Evolutionary conservation across 2,329 filamentous ascomycete genomes (phyloP).

Genomic region (Neonectria magnoliae): DNA sequence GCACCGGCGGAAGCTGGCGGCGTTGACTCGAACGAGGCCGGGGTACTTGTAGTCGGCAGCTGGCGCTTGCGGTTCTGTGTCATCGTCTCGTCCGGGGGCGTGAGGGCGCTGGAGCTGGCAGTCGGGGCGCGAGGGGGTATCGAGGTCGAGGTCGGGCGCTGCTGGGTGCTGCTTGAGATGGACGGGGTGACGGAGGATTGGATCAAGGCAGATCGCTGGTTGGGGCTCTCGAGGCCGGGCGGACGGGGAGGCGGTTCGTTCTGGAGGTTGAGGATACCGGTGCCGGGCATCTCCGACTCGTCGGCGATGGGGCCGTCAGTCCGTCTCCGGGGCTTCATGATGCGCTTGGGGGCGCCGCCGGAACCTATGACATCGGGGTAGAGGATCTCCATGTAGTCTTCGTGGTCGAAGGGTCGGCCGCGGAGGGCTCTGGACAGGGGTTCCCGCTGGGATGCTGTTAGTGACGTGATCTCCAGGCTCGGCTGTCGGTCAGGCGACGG

Average conservation of each 20-base stretch:
- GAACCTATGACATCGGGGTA: conserved; percentile 70
- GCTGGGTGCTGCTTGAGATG: conserved; percentile 34
- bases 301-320: conserved; percentile 57
- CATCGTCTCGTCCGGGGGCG: conserved; percentile 64
- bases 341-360: conserved; percentile 67
- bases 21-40: conserved; percentile 35
- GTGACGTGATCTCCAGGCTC: conserved; percentile 15
- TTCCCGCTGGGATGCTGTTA: conserved; percentile 58
- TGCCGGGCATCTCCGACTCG: conserved; percentile 60
- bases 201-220: conserved; percentile 41
- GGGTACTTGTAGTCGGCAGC: conserved; percentile 35
- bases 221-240: conserved; percentile 39
- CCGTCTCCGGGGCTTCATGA: conserved; percentile 65
- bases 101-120: conserved; percentile 58
- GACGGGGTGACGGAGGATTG: conserved; percentile 44
- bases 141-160: conserved; percentile 45
- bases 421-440: conserved; percentile 66
- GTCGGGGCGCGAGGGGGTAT: conserved; percentile 54
- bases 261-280: conserved; percentile 57
- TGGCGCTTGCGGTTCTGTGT: conserved; percentile 57
- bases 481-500: background rate
- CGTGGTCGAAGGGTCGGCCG: conserved; percentile 68
- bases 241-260: conserved; percentile 45
- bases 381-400: conserved; percentile 68
- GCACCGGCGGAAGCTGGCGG: conserved; percentile 33